phyloP scores from a whole-genome alignment of 2,329 filamentous ascomycete species.

The Diaporthe citri region DNA sequence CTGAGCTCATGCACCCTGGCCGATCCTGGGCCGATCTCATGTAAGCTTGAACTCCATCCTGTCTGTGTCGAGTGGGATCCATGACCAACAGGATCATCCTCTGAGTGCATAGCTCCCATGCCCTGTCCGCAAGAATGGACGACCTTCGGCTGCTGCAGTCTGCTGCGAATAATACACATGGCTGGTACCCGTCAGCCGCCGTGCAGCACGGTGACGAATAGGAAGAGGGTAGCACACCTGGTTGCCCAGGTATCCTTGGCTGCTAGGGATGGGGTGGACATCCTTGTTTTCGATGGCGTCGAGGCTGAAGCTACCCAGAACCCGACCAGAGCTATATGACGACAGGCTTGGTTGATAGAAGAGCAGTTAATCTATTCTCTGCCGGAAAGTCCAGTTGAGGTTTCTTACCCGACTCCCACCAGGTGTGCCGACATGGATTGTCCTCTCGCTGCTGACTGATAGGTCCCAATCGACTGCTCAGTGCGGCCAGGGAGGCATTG shows the following conservation, averaged over 20 bases:
- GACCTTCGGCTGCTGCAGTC: background rate
- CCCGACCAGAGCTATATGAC: slow-evolving; percentile 29
- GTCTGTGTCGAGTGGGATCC: slow-evolving; percentile 7
- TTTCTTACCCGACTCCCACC: slow-evolving; percentile 18
- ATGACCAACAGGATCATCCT: slow-evolving; percentile 31
- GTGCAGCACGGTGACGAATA: slow-evolving; percentile 32
- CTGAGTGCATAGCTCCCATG: background rate
- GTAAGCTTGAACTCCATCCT: slow-evolving; percentile 35
- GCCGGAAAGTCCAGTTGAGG: slow-evolving; percentile 17
- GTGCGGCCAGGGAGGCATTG: slow-evolving; percentile 18
- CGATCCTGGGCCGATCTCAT: slow-evolving; percentile 24
- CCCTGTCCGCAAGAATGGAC: background rate
- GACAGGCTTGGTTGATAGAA: slow-evolving; percentile 8
- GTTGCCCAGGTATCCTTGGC: slow-evolving; percentile 27
- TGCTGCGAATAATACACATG: slow-evolving; percentile 31
- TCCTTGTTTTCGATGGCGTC: slow-evolving; percentile 31
- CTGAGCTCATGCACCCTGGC: slow-evolving; percentile 18
- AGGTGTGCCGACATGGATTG: slow-evolving; percentile 21
- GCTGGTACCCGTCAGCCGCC: slow-evolving; percentile 30
- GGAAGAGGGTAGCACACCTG: slow-evolving; percentile 29
- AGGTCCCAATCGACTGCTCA: background rate
- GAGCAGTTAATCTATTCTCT: slow-evolving; percentile 18
- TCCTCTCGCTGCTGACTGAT: slow-evolving; percentile 3
- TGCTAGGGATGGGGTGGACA: slow-evolving; percentile 6
- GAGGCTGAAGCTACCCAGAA: slow-evolving; percentile 36